phyloP scores from a whole-genome alignment of 176 grass and related monocot genomes.

The Musa troglodytarum region DNA sequence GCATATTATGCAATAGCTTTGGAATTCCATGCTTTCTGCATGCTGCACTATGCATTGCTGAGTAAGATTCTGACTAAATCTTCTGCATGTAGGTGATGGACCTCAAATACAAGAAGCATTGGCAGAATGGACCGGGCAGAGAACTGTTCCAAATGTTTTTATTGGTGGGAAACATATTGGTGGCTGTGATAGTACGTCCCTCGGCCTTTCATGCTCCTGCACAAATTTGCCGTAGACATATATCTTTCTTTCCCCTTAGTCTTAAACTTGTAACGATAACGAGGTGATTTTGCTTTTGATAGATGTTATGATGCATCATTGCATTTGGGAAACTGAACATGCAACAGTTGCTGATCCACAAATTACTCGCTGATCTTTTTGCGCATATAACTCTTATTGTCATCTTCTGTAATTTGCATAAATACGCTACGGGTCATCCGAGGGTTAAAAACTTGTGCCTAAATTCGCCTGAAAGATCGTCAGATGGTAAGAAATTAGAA shows the following conservation, averaged over 20 bases:
- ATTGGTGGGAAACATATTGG: conserved; percentile 53
- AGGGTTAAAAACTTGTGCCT: too few relatives aligned
- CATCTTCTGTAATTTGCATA: too few relatives aligned
- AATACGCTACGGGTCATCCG: too few relatives aligned
- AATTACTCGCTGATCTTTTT: too few relatives aligned
- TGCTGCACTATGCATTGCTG: not conserved
- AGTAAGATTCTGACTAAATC: not conserved
- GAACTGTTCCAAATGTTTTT: conserved; percentile 50
- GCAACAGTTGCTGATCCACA: too few relatives aligned
- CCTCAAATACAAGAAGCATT: conserved; percentile 40
- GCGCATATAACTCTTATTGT: too few relatives aligned
- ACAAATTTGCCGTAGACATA: not conserved
- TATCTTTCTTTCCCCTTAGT: not conserved
- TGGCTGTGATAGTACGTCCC: conserved; percentile 38
- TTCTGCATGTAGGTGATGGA: conserved; percentile 36
- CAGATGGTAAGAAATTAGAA: too few relatives aligned
- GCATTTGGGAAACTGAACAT: too few relatives aligned
- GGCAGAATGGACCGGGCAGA: conserved; percentile 43
- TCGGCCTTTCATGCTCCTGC: not conserved
- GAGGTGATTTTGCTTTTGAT: not conserved
- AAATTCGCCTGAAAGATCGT: too few relatives aligned
- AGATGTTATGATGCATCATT: too few relatives aligned
- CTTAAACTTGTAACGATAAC: not conserved
- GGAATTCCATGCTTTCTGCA: too few relatives aligned
- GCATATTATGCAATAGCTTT: too few relatives aligned